These are phyloP conservation scores for Helianthus annuus DNA, from an alignment of 129 eudicot species.

Conservation along the genomic window DNA sequence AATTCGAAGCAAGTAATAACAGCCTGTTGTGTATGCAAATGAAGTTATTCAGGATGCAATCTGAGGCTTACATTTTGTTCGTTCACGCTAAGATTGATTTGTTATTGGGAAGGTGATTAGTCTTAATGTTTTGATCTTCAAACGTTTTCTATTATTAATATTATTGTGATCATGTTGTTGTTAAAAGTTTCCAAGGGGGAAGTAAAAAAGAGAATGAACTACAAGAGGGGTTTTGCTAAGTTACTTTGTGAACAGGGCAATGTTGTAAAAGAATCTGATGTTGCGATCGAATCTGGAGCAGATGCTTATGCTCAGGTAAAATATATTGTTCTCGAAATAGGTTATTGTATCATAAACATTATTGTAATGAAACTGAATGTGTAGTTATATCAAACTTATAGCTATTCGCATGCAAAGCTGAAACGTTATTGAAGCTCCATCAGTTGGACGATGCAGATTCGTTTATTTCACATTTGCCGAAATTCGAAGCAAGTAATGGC, in stretches of 20 bases:
- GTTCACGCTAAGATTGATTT: constrained; percentile 76
- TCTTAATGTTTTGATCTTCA: not conserved
- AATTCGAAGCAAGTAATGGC: constrained; percentile 36
- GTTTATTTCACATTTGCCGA: constrained; percentile 43
- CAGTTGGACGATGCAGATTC: constrained; percentile 63
- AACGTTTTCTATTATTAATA: not conserved
- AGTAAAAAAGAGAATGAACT: too few relatives aligned
- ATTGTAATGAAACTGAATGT: constrained; percentile 28
- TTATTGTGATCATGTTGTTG: too few relatives aligned
- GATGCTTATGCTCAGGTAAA: constrained; percentile 79
- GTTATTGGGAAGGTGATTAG: constrained; percentile 66
- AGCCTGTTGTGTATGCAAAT: constrained; percentile 45
- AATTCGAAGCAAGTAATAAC: constrained; percentile 36
- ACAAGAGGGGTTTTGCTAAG: too few relatives aligned
- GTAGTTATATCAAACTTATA: constrained; percentile 36
- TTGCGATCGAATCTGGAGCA: constrained; percentile 82
- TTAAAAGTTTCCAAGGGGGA: too few relatives aligned
- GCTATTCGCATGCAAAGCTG: constrained; percentile 90
- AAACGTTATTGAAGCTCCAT: constrained; percentile 77
- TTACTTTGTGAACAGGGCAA: constrained; percentile 27
- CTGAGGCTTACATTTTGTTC: constrained; percentile 64
- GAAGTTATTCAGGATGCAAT: constrained; percentile 71
- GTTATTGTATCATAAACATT: not conserved
- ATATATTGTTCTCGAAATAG: not conserved
- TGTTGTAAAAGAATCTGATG: constrained; percentile 60